Conservation (phyloP, 2,329 filamentous ascomycete species). For the Neonectria faginata region DNA sequence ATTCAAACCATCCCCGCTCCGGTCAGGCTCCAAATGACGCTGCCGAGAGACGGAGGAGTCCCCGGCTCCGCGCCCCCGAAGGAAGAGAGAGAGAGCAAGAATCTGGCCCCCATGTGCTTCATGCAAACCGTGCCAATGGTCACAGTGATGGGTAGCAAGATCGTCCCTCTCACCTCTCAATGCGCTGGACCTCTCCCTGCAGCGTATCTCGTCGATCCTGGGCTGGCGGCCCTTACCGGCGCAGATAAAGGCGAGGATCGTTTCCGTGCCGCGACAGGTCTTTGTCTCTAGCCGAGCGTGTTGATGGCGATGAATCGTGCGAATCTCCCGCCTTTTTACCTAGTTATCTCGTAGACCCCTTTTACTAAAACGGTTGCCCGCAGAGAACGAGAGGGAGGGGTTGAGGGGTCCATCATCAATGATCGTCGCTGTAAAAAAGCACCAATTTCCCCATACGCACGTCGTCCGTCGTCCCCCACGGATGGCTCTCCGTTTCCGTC, state of each 20-base stretch:
- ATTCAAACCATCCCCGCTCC: neutral
- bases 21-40: constrained; percentile 1
- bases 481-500: neutral
- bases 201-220: neutral
- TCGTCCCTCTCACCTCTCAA: neutral
- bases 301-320: neutral
- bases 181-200: constrained; percentile 2
- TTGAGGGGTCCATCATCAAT: neutral
- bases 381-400: neutral
- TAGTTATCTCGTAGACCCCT: neutral
- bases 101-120: neutral
- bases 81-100: neutral
- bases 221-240: neutral
- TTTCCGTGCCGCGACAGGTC: neutral
- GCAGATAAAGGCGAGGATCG: constrained; percentile 1
- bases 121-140: neutral
- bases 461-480: neutral
- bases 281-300: neutral
- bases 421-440: neutral
- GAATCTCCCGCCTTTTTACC: neutral
- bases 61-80: neutral
- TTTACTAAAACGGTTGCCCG: neutral
- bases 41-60: neutral
- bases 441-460: neutral
- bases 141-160: constrained; percentile 2